Base-by-base conservation (phyloP, 2,329 filamentous ascomycete genomes). In the Dactylellina drechsleri region DNA sequence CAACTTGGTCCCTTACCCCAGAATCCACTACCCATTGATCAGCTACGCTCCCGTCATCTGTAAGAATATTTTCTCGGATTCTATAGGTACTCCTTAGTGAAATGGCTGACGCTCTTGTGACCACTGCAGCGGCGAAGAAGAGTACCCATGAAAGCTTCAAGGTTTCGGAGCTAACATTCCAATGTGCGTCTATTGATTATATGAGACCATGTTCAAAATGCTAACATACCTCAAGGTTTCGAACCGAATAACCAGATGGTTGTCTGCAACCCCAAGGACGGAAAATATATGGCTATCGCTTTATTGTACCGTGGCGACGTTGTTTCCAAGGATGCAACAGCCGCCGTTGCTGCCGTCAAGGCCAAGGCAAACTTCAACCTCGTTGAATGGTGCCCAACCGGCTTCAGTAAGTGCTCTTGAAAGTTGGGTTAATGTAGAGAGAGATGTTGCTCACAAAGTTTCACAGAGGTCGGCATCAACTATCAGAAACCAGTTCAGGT, bases 61-160 rank as follows among this genome's bases (percentile, higher is more conserved):
- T 71, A 71, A 75, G 71, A 16, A 18, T 52, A 18, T 15, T 1
- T 47, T 47, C 43, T 15, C 4, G 8, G 18, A n/a, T 6, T 2
- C 16, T 3, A 8, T 8, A 6, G 23, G 43, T 56, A 8, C 0
- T 18, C 20, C 26, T 15, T 4, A 18, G 23, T 18, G 13, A 59
- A 18, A n/a, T 31, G 20, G 4, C 71, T 75, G 65, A 75, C 28
- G 23, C 23, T 50, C n/a, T 36, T 43, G 18, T 13, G 26, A 66
- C 47, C 16, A n/a, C 13, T 47, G 8, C 54, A 75, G 71, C 71
- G 31, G 88, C 88, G 72, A 85, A 87, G 84, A 92, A 91, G 87
- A 92, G 90, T 83, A 87, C 89, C 56, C 92, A 95, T 81, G 92
- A 95, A 85, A 92, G 90, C 85, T 93, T 93, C 88, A 92, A 92